Percentiles rank a stretch among this genome's conserved stretches.
phyloP scores from a whole-genome alignment of 352 stramenopile species.

The Pseudoperonospora humuli region DNA sequence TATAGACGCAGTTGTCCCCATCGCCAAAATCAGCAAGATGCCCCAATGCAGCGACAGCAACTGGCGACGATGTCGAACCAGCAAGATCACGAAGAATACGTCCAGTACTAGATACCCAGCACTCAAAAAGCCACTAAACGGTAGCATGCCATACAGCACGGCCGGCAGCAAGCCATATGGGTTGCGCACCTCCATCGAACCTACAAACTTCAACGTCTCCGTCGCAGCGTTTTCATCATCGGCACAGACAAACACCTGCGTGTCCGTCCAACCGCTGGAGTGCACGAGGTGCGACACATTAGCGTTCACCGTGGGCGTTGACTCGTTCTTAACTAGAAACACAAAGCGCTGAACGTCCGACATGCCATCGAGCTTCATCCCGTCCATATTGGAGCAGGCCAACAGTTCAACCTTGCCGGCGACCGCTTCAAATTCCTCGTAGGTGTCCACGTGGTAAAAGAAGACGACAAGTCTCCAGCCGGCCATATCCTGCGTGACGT shows the following conservation, averaged over 20 bases:
- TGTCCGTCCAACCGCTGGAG: conserved; percentile 68
- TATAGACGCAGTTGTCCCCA: conserved; percentile 50
- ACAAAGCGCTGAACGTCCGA: conserved; percentile 51
- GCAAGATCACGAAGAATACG: conserved; percentile 67
- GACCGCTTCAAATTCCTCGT: conserved; percentile 50
- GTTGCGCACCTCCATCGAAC: conserved; percentile 73
- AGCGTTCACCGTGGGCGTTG: conserved; percentile 29
- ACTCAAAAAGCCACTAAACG: conserved; percentile 69
- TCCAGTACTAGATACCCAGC: conserved; percentile 73
- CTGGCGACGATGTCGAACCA: conserved; percentile 61
- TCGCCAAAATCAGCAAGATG: conserved; percentile 72
- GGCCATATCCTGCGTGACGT: conserved; percentile 61
- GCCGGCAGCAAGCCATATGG: conserved; percentile 73
- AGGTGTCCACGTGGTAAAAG: conserved; percentile 75
- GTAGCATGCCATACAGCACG: conserved; percentile 79
- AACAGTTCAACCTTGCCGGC: conserved; percentile 69
- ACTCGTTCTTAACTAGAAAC: conserved; percentile 53
- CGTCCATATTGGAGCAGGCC: conserved; percentile 41
- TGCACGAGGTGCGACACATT: conserved; percentile 50
- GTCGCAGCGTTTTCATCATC: conserved; percentile 35
- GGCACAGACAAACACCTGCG: conserved; percentile 73
- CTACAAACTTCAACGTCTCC: conserved; percentile 51
- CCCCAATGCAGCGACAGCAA: conserved; percentile 75
- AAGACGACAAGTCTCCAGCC: conserved; percentile 72
- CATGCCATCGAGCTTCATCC: conserved; percentile 54